Base-by-base conservation (phyloP, 2,329 filamentous ascomycete genomes). In the Fusarium staphyleae region DNA sequence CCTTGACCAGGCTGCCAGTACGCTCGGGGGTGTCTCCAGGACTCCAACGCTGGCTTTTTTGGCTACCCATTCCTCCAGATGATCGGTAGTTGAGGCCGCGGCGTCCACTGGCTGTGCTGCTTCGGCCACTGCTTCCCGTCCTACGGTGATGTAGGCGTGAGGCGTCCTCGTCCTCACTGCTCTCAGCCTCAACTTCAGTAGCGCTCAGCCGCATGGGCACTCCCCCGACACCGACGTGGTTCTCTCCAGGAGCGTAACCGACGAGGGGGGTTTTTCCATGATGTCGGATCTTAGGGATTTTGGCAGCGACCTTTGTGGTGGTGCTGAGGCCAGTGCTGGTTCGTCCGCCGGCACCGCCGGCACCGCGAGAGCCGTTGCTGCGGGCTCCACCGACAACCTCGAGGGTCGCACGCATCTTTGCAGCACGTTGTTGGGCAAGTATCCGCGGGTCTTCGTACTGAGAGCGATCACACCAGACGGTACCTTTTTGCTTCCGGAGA, bases 401-500 rank as follows among this genome's bases (percentile, higher is more conserved):
- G 66, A 89, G 86, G 49, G 88, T 87, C 11, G 95, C 95, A 41
- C 92, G 83, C 77, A 90, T 87, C 78, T 95, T 96, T 52, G 93
- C 95, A 30, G 90, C 89, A 52, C 90, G 85, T 72, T 96, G 92
- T 68, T 93, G 89, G 22, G 91, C 92, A 4, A 88, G 78, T 51
- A 95, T 78, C 43, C 91, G 84, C 1, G 93, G 91, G 71, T 99
- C 95, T 74, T 98, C 92, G 57, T 90, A 87, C 72, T 99, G 95
- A 9, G 93, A 85, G 47, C 93, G 88, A 71, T 98, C 95, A 77
- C 93, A 97, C 95, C 95, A 99, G 4, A 99, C 95, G 0, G 95
- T 99, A 26, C 92, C 95, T 73, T 98, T 98, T 75, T 99, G 95
- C 72, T 93, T 93, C 58, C 95, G 87, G 77, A 99, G 88, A n/a